Evolutionary conservation across 2,329 filamentous ascomycete species (phyloP).

Genomic region (Sporothrix protearum): DNA sequence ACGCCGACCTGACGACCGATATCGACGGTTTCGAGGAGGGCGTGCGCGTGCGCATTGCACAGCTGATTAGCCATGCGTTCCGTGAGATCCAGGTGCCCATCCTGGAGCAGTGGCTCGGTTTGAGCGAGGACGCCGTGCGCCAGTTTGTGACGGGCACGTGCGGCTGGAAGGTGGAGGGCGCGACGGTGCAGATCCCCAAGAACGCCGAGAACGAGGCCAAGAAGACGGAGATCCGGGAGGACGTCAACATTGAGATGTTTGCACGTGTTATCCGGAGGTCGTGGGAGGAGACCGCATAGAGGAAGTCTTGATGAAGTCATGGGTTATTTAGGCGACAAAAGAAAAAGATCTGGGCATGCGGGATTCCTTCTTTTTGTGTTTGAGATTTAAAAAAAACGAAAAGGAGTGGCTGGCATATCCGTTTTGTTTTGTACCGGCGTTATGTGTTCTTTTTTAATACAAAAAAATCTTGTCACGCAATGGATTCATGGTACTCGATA

Average conservation of each 20-base stretch:
- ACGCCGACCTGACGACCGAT: conserved; percentile 91
- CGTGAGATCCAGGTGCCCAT: conserved; percentile 66
- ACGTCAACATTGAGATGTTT: conserved; percentile 88
- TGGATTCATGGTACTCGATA: background rate
- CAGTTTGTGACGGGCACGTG: conserved; percentile 83
- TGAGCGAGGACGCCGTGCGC: conserved; percentile 61
- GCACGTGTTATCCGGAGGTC: conserved; percentile 74
- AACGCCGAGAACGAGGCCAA: conserved; percentile 98
- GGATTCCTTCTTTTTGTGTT: conserved; percentile 11
- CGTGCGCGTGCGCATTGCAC: conserved; percentile 83
- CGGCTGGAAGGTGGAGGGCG: conserved; percentile 73
- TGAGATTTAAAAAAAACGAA: conserved; percentile 1
- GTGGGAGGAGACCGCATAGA: conserved; percentile 73
- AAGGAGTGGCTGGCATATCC: conserved; percentile 16
- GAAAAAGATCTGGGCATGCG: conserved; percentile 13
- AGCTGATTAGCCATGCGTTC: conserved; percentile 77
- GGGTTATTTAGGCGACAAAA: conserved; percentile 16
- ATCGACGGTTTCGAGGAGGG: conserved; percentile 93
- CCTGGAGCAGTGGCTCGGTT: conserved; percentile 72
- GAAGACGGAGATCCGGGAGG: conserved; percentile 91
- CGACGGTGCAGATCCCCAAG: conserved; percentile 68
- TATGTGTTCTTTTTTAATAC: conserved; percentile 12
- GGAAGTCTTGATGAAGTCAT: background rate
- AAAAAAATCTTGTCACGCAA: background rate
- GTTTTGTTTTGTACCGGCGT: conserved; percentile 20